These are phyloP conservation scores for Solanum medicagineum DNA, from an alignment of 257 asterid genomes.

Conservation along the genomic window DNA sequence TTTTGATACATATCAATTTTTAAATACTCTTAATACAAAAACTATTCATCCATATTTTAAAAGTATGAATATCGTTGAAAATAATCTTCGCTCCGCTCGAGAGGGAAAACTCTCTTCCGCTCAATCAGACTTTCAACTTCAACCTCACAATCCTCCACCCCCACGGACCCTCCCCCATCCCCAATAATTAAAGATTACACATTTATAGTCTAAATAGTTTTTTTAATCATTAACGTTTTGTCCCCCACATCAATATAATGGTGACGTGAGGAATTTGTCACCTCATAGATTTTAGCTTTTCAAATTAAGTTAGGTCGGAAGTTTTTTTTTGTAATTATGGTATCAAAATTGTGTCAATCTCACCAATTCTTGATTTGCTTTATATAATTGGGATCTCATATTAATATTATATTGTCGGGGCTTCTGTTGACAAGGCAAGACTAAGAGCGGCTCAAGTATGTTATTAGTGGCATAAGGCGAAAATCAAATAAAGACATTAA, in stretches of 20 bases:
- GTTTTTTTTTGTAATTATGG: not conserved
- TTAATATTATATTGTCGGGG: not conserved
- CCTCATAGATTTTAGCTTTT: not conserved
- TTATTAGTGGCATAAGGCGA: too few relatives aligned
- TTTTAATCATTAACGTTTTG: not conserved
- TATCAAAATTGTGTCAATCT: not conserved
- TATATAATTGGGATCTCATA: not conserved
- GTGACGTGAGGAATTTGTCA: not conserved
- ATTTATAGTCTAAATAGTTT: not conserved
- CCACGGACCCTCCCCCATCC: slow-evolving; percentile 7
- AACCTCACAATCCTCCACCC: slow-evolving; percentile 34
- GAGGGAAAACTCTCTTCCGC: slow-evolving; percentile 13
- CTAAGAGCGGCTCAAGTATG: too few relatives aligned
- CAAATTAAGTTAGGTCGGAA: not conserved
- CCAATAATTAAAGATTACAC: not conserved
- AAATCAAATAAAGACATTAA: too few relatives aligned
- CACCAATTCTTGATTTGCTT: not conserved
- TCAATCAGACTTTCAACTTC: slow-evolving; percentile 21
- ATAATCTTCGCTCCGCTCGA: too few relatives aligned
- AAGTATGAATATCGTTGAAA: too few relatives aligned
- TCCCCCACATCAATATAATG: not conserved
- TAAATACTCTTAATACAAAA: too few relatives aligned
- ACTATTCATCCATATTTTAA: too few relatives aligned
- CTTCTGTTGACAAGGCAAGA: not conserved
- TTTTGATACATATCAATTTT: too few relatives aligned